phyloP scores from a whole-genome alignment of 225 moss, liverwort and hornwort species.

The Thuidium tamariscinum region DNA sequence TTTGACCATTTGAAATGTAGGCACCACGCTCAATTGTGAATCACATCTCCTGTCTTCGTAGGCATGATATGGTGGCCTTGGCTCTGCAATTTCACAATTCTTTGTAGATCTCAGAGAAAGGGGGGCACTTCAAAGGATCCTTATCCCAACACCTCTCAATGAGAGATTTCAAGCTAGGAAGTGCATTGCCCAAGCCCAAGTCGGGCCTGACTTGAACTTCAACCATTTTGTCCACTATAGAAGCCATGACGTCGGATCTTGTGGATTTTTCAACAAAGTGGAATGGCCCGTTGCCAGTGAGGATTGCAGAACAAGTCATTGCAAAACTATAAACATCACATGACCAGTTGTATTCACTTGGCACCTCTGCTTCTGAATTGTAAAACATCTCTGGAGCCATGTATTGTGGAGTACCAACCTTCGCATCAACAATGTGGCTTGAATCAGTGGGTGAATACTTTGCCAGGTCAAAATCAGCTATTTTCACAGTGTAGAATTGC shows the following conservation, averaged over 20 bases:
- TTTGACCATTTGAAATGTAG: too few species aligned
- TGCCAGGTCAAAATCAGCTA: background rate
- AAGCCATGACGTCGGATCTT: background rate
- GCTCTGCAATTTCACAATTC: background rate
- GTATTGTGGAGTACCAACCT: background rate
- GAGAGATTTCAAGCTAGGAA: background rate
- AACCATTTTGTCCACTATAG: background rate
- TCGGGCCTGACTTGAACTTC: background rate
- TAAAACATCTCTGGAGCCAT: background rate
- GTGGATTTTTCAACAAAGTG: background rate
- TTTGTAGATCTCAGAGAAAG: background rate
- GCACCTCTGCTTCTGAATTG: background rate
- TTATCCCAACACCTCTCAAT: background rate
- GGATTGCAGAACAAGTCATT: background rate
- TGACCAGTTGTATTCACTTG: background rate
- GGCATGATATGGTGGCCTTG: background rate
- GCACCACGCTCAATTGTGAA: fast-evolving
- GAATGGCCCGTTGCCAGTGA: background rate
- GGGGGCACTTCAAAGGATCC: background rate
- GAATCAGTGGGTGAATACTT: background rate
- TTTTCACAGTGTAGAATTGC: background rate
- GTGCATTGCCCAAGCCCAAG: background rate
- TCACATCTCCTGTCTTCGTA: background rate
- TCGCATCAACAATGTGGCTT: background rate
- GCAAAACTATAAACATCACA: background rate